Conservation (phyloP, 768 basidiomycete species). For the Russula ochroleuca region DNA sequence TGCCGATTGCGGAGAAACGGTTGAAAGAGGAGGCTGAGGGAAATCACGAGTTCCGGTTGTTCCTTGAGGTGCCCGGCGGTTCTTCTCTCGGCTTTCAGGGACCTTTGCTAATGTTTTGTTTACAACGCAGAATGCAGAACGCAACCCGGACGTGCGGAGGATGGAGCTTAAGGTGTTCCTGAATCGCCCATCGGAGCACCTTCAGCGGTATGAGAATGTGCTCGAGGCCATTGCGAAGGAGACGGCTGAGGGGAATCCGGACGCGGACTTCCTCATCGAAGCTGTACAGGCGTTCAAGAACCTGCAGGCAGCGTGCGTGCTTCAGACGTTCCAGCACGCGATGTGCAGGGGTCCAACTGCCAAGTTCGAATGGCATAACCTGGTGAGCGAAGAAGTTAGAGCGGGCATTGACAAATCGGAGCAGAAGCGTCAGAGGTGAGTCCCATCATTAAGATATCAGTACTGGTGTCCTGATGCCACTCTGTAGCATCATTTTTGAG, state of each 20-base stretch:
- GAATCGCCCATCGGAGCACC: conserved; percentile 72
- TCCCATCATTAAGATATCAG: conserved; percentile 9
- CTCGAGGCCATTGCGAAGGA: conserved; percentile 84
- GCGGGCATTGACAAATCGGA: conserved; percentile 65
- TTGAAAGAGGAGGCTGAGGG: conserved; percentile 81
- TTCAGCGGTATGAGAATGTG: conserved; percentile 79
- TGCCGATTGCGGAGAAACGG: conserved; percentile 80
- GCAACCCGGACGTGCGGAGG: conserved; percentile 53
- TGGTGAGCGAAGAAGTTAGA: conserved; percentile 66
- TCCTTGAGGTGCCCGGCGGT: conserved; percentile 65
- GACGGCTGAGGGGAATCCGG: conserved; percentile 75
- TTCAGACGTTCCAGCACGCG: conserved; percentile 86
- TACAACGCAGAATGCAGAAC: conserved; percentile 38
- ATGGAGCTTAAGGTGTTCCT: conserved; percentile 76
- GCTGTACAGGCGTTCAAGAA: conserved; percentile 82
- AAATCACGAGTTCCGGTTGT: conserved; percentile 77
- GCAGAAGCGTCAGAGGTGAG: conserved; percentile 80
- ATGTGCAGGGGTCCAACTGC: conserved; percentile 77
- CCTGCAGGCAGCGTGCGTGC: conserved; percentile 73
- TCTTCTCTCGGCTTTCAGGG: not conserved
- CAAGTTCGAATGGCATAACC: conserved; percentile 89
- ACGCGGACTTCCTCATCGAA: conserved; percentile 75
- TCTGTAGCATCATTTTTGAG: conserved; percentile 80
- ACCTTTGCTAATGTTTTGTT: not conserved
- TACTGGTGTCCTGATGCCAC: not conserved